A percentile compares a stretch with the other conserved stretches of the same genome.
phyloP scores from a whole-genome alignment of 2,329 filamentous ascomycete species.

The Sarocladiaceae sp. region DNA sequence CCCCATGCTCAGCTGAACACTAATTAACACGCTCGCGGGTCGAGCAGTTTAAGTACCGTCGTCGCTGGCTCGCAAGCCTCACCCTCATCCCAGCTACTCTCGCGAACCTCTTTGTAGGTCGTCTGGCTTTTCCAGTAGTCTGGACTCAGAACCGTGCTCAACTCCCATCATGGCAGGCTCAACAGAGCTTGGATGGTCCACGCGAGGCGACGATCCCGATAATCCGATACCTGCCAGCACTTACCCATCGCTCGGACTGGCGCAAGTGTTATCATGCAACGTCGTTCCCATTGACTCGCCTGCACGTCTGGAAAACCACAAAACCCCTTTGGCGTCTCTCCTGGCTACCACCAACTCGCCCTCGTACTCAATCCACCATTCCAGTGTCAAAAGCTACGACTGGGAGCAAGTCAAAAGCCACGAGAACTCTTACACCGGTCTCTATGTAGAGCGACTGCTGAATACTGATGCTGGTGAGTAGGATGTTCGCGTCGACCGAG shows the following conservation, averaged over 20 bases:
- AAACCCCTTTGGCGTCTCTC: background rate
- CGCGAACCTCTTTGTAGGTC: too few relatives aligned
- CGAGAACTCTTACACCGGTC: background rate
- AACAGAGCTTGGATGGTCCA: background rate
- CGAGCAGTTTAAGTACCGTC: too few relatives aligned
- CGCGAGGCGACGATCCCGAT: slow-evolving; percentile 5
- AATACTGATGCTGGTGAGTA: background rate
- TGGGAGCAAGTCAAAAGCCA: background rate
- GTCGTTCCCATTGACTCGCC: slow-evolving; percentile 1
- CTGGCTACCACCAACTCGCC: background rate
- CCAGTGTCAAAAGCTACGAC: background rate
- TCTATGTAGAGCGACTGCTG: background rate
- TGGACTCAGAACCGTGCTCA: too few relatives aligned
- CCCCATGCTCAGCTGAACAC: background rate
- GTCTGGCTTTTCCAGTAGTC: too few relatives aligned
- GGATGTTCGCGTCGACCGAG: background rate
- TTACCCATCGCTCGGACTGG: background rate
- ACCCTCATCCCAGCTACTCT: too few relatives aligned
- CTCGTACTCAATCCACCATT: background rate
- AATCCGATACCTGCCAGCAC: slow-evolving; percentile 1
- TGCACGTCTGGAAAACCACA: slow-evolving; percentile 3
- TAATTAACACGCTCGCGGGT: background rate
- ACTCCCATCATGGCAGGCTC: background rate
- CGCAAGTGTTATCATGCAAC: background rate
- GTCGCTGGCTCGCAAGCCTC: too few relatives aligned